phyloP scores from a whole-genome alignment of 495 filamentous ascomycete genomes.

The Lasiosphaeria hispida region DNA sequence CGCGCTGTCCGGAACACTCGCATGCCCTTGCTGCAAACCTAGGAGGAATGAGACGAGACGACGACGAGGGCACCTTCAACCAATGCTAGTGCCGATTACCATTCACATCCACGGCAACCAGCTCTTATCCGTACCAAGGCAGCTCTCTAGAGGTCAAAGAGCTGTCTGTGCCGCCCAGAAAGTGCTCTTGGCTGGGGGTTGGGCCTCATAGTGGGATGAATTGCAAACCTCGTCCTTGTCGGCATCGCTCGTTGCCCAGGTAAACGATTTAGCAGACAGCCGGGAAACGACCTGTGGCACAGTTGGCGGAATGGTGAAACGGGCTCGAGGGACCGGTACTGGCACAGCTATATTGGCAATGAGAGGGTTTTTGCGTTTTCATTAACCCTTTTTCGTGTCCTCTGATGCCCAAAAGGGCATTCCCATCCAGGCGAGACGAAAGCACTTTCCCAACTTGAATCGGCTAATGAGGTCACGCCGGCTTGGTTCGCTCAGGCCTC shows the following conservation, averaged over 20 bases:
- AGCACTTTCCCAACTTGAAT: slow-evolving; percentile 4
- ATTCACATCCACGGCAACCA: neutral
- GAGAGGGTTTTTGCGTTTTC: slow-evolving; percentile 2
- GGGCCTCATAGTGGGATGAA: neutral
- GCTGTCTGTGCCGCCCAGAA: slow-evolving; percentile 4
- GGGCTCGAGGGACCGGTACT: neutral
- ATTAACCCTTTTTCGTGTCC: neutral
- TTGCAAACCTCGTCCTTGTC: neutral
- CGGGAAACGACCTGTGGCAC: slow-evolving; percentile 12
- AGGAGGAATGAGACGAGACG: neutral
- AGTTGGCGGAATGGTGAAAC: neutral
- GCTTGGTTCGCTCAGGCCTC: slow-evolving; percentile 15
- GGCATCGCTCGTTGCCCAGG: slow-evolving; percentile 10
- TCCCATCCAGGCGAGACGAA: neutral
- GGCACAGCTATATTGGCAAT: slow-evolving; percentile 4
- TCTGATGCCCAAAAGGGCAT: slow-evolving; percentile 5
- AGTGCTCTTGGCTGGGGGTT: slow-evolving; percentile 4
- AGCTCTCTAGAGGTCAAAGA: slow-evolving; percentile 14
- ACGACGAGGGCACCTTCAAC: neutral
- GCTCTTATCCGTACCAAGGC: too few species aligned
- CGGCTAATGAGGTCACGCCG: slow-evolving; percentile 1
- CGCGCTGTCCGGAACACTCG: neutral
- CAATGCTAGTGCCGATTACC: neutral
- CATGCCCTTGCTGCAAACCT: neutral
- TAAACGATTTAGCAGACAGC: neutral